These are phyloP conservation scores for Beta corolliflora DNA, from an alignment of 179 eudicot species.

Conservation along the genomic window DNA sequence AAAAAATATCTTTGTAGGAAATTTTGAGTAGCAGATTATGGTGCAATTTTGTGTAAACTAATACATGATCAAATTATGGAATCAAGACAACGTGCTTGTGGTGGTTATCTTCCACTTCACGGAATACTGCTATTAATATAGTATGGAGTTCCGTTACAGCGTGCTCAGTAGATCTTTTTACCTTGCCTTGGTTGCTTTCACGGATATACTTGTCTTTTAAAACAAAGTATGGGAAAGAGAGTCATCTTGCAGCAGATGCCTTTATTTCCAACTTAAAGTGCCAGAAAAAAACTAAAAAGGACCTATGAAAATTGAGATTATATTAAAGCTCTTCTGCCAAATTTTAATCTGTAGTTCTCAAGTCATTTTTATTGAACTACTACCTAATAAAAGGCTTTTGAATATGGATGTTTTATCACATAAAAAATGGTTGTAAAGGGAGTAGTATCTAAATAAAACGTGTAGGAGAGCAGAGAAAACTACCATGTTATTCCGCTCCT, in stretches of 20 bases:
- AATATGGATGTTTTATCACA: neutral
- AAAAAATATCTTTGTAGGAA: no score
- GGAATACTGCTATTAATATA: no score
- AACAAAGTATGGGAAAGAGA: neutral
- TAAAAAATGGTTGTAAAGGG: neutral
- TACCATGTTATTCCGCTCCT: neutral
- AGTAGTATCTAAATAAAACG: neutral
- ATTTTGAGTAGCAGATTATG: no score
- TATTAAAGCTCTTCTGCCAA: neutral
- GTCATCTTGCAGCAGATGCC: neutral
- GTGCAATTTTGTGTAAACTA: no score
- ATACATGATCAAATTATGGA: no score
- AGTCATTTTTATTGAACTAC: neutral
- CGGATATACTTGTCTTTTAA: neutral
- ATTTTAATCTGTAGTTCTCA: neutral
- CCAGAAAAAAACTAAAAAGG: neutral
- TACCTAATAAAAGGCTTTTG: neutral
- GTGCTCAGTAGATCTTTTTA: no score
- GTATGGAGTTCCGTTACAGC: no score
- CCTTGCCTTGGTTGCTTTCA: neutral
- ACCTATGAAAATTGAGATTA: no score
- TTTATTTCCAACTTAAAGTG: neutral
- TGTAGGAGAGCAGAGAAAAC: neutral
- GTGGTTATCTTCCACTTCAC: no score
- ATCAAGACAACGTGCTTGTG: no score